phyloP scores from a whole-genome alignment of 2,329 filamentous ascomycete genomes.

The Mariannaea elegans region DNA sequence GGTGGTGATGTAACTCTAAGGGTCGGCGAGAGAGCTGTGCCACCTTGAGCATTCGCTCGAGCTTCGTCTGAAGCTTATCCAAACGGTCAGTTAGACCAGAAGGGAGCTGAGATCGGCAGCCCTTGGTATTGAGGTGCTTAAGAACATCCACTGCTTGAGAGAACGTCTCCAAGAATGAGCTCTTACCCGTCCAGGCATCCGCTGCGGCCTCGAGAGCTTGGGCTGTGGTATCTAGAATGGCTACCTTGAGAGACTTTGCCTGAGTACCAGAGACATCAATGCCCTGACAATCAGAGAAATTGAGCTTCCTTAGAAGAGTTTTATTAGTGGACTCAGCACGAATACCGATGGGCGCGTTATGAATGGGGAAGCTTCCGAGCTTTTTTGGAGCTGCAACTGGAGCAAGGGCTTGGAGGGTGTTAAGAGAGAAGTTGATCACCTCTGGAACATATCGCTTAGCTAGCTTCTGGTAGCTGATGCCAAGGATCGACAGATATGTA shows the following conservation, averaged over 20 bases:
- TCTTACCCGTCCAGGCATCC: constrained; percentile 76
- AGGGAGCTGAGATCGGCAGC: constrained; percentile 61
- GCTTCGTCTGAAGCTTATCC: constrained; percentile 53
- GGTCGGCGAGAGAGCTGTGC: constrained; percentile 76
- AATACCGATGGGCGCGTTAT: constrained; percentile 61
- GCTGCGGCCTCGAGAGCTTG: constrained; percentile 74
- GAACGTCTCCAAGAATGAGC: constrained; percentile 83
- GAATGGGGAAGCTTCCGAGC: constrained; percentile 69
- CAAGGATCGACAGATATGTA: constrained; percentile 80
- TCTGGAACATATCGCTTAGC: constrained; percentile 92
- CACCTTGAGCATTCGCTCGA: constrained; percentile 65
- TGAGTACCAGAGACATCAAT: constrained; percentile 45
- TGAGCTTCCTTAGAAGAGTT: constrained; percentile 59
- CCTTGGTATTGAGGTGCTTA: constrained; percentile 66
- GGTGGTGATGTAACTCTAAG: constrained; percentile 88
- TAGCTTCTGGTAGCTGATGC: constrained; percentile 81
- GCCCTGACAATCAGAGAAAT: constrained; percentile 65
- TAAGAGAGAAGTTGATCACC: constrained; percentile 81
- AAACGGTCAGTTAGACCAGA: constrained; percentile 50
- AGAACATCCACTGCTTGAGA: constrained; percentile 67
- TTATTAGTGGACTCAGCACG: constrained; percentile 58
- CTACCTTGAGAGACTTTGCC: constrained; percentile 58
- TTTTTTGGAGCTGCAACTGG: constrained; percentile 58
- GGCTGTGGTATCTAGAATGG: constrained; percentile 69
- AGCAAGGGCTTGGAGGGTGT: constrained; percentile 75